Evolutionary conservation across 208 protist species (phyloP).

Genomic region (Acanthamoeba pearcei): DNA sequence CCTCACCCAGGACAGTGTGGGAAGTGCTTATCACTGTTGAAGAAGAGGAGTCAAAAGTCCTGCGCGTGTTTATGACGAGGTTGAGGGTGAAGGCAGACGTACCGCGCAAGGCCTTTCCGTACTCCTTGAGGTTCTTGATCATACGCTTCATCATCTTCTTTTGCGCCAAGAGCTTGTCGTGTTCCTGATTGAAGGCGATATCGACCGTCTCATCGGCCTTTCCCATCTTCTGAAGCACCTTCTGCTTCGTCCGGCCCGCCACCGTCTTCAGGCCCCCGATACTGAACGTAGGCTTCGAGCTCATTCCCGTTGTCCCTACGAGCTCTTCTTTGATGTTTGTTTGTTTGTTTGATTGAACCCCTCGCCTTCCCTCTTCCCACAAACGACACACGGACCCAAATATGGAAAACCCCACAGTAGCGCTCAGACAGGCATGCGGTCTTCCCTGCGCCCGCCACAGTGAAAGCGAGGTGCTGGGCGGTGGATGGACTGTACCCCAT

Average conservation of each 20-base stretch:
- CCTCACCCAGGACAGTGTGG: conserved; percentile 31
- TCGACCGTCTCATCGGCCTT: conserved; percentile 32
- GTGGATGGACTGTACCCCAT: no score
- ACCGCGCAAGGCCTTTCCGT: background rate
- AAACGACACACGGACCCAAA: no score
- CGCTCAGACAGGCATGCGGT: no score
- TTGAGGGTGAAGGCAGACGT: background rate
- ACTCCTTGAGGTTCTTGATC: conserved; percentile 7
- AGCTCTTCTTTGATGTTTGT: no score
- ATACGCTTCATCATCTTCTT: conserved; percentile 37
- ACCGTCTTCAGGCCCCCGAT: conserved; percentile 24
- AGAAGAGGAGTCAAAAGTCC: background rate
- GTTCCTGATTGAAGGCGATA: conserved; percentile 58
- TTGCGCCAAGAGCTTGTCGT: background rate
- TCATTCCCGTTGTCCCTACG: background rate
- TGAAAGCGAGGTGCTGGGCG: no score
- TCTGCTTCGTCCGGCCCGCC: conserved; percentile 58
- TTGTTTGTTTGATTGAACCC: no score
- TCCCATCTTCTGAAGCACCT: conserved; percentile 43
- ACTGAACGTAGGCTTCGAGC: conserved; percentile 52
- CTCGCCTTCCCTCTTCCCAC: no score
- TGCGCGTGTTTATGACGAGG: background rate
- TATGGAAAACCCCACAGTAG: no score
- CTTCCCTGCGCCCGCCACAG: no score
- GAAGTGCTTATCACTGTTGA: conserved; percentile 34